These are phyloP conservation scores for Trematosphaeria pertusa DNA, from an alignment of 2,329 filamentous ascomycete species.

Conservation along the genomic window DNA sequence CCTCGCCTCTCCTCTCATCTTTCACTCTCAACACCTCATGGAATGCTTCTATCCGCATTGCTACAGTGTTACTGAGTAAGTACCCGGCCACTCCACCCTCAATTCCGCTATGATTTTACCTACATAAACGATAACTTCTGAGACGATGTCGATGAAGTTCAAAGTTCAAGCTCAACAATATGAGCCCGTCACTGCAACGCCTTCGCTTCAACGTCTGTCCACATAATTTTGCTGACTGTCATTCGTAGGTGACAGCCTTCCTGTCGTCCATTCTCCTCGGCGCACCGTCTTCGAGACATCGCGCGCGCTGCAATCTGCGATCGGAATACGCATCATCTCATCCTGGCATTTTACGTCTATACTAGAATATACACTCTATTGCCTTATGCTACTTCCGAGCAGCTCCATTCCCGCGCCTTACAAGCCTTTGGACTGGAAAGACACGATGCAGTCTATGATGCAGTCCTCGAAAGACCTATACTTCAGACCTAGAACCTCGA, in stretches of 20 bases:
- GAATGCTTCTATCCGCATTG: too few species aligned
- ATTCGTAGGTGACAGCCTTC: too few species aligned
- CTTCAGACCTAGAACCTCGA: constrained; percentile 65
- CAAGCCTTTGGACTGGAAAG: constrained; percentile 62
- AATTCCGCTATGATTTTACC: constrained; percentile 33
- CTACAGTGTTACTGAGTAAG: too few species aligned
- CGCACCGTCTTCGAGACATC: too few species aligned
- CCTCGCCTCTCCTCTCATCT: constrained; percentile 5
- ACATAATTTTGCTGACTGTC: too few species aligned
- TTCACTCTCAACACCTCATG: too few species aligned
- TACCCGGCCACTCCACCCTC: constrained; percentile 1
- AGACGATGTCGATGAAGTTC: constrained; percentile 46
- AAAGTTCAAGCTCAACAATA: constrained; percentile 63
- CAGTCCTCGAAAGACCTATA: constrained; percentile 65
- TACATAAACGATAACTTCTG: constrained; percentile 42
- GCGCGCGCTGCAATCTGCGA: too few species aligned
- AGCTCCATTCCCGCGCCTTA: constrained; percentile 25
- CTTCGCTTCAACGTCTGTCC: too few species aligned
- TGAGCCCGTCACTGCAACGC: too few species aligned
- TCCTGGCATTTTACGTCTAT: too few species aligned
- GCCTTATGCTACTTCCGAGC: not conserved
- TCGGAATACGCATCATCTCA: too few species aligned
- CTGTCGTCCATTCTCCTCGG: too few species aligned
- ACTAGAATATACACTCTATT: not conserved
- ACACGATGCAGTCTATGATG: constrained; percentile 69